phyloP scores from a whole-genome alignment of 345 rosid genomes.

The Eucalyptus regnans region DNA sequence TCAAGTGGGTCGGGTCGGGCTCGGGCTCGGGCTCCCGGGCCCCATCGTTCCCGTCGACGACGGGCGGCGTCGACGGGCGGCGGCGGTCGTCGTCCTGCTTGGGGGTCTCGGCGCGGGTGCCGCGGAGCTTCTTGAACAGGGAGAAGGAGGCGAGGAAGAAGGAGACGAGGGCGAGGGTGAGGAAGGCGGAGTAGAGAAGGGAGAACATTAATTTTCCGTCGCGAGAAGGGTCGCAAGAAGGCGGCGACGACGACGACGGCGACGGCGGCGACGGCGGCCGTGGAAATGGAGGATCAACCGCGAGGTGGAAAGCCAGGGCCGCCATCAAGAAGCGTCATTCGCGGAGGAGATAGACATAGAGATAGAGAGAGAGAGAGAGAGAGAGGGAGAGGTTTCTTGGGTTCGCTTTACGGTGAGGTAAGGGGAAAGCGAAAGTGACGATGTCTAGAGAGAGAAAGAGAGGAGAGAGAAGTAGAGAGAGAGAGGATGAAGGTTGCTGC shows the following conservation, averaged over 20 bases:
- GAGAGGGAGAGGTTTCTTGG: background rate
- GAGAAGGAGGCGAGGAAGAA: conserved; percentile 12
- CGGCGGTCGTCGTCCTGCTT: background rate
- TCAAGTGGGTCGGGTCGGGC: background rate
- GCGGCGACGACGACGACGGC: background rate
- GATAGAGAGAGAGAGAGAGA: background rate
- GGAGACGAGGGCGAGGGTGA: conserved; percentile 27
- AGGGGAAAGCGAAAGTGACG: background rate
- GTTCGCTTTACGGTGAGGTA: background rate
- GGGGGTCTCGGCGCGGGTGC: background rate
- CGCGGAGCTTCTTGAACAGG: conserved; percentile 14
- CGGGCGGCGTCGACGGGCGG: conserved; percentile 1
- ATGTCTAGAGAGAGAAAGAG: background rate
- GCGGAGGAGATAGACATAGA: background rate
- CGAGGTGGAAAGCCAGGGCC: background rate
- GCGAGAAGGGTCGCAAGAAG: background rate
- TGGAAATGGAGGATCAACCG: background rate
- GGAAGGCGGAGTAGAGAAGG: conserved; percentile 11
- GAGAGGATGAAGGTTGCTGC: background rate
- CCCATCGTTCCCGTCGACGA: background rate
- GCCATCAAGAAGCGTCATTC: background rate
- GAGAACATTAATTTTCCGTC: background rate
- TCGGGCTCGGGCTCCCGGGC: background rate
- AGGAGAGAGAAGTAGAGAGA: background rate
- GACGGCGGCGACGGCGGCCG: background rate